Evolutionary conservation across 192 early-diverging fungal genomes (phyloP).

Genomic region (Umbelopsis vinacea): DNA sequence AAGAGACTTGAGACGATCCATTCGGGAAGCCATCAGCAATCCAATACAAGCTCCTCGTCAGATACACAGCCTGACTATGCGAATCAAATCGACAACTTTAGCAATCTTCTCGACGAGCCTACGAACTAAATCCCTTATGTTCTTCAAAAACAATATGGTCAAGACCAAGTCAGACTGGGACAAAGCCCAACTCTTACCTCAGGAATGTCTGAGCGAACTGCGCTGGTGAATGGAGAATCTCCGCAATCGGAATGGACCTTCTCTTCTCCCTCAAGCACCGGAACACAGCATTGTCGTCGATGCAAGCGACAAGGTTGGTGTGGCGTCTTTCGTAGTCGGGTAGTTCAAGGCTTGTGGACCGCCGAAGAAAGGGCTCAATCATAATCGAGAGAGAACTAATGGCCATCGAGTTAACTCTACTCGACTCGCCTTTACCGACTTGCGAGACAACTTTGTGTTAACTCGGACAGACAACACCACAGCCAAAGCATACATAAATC

Average conservation of each 20-base stretch:
- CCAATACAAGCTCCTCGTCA: constrained; percentile 1
- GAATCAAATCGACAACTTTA: constrained; percentile 30
- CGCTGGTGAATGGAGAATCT: constrained; percentile 25
- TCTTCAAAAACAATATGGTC: constrained; percentile 33
- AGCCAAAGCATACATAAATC: constrained; percentile 8
- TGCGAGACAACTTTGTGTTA: background rate
- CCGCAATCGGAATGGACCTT: constrained; percentile 29
- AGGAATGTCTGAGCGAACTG: background rate
- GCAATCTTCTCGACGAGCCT: constrained; percentile 39
- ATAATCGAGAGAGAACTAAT: constrained; percentile 44
- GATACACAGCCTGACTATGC: constrained; percentile 30
- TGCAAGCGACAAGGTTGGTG: constrained; percentile 38
- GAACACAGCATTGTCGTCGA: constrained; percentile 38
- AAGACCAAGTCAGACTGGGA: background rate
- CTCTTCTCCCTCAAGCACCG: constrained; percentile 27
- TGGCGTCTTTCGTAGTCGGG: background rate
- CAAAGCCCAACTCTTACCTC: background rate
- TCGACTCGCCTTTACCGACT: background rate
- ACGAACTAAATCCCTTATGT: constrained; percentile 28
- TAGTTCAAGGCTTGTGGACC: constrained; percentile 26
- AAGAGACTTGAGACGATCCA: constrained; percentile 30
- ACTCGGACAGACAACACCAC: constrained; percentile 11
- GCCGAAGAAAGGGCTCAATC: background rate
- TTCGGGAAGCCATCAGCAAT: constrained; percentile 24
- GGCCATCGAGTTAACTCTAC: constrained; percentile 21